phyloP scores from a whole-genome alignment of 1,284 basidiomycete genomes.

The Butyriboletus appendiculatus region DNA sequence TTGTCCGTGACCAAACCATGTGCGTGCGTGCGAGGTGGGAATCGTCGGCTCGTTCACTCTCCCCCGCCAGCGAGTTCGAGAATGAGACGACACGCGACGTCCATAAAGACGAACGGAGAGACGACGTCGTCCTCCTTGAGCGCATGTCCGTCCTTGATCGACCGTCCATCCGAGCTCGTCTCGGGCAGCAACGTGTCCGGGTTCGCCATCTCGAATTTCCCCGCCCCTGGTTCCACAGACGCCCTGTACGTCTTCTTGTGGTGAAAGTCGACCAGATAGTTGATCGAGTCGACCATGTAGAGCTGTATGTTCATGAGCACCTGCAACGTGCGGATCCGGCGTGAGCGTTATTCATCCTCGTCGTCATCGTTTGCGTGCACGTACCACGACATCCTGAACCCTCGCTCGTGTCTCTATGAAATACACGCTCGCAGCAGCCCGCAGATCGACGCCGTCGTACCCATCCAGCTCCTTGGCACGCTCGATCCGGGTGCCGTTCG shows the following conservation, averaged over 20 bases:
- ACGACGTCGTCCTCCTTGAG: conserved; percentile 67
- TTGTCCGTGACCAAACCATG: neutral
- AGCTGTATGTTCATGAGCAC: conserved; percentile 96
- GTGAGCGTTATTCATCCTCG: neutral
- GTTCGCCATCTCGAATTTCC: conserved; percentile 65
- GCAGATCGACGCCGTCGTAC: conserved; percentile 59
- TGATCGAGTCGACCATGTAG: conserved; percentile 93
- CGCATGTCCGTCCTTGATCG: conserved; percentile 33
- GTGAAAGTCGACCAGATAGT: conserved; percentile 98
- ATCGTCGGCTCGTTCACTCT: conserved; percentile 25
- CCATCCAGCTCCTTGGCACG: conserved; percentile 68
- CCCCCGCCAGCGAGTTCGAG: conserved; percentile 76
- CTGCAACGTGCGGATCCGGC: conserved; percentile 40
- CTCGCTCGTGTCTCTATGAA: conserved; percentile 94
- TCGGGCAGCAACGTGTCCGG: conserved; percentile 49
- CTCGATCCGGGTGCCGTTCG: conserved; percentile 51
- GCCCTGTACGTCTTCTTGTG: conserved; percentile 91
- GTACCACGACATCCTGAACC: conserved; percentile 87
- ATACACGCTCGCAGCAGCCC: conserved; percentile 77
- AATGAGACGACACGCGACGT: conserved; percentile 86
- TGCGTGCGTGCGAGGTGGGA: no score
- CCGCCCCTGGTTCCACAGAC: conserved; percentile 59
- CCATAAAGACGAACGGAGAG: conserved; percentile 96
- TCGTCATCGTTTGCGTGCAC: conserved; percentile 26
- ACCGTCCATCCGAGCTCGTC: conserved; percentile 47